Percentiles rank a stretch among this genome's conserved stretches.
phyloP scores from a whole-genome alignment of 768 basidiomycete genomes.

The Lactifluus volemus region DNA sequence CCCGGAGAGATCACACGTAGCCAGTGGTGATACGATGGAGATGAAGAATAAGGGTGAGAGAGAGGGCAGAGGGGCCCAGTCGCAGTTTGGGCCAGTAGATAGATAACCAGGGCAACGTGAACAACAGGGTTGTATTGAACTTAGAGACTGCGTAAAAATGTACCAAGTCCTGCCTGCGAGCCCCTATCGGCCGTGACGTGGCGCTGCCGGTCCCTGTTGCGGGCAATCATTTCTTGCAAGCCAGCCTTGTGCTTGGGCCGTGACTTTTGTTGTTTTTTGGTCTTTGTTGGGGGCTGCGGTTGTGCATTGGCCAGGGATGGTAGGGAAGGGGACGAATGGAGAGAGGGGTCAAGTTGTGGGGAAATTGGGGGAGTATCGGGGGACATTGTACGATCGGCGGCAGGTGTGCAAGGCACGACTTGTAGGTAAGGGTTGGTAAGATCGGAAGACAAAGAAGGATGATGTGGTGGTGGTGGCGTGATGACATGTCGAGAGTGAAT shows the following conservation, averaged over 20 bases:
- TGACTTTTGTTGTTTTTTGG: constrained; percentile 8
- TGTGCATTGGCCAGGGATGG: background rate
- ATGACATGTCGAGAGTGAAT: background rate
- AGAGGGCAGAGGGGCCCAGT: background rate
- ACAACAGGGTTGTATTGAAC: background rate
- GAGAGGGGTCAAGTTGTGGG: background rate
- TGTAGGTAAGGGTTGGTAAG: background rate
- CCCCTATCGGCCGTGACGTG: constrained; percentile 21
- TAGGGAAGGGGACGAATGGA: background rate
- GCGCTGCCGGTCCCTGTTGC: constrained; percentile 46
- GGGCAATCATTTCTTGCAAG: constrained; percentile 55
- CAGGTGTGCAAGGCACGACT: background rate
- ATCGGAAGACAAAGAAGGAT: background rate
- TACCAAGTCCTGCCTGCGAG: constrained; percentile 3
- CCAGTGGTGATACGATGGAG: constrained; percentile 34
- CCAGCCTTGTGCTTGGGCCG: constrained; percentile 47
- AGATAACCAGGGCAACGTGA: background rate
- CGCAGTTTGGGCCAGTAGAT: background rate
- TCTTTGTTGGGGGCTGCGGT: background rate
- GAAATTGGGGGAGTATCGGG: background rate
- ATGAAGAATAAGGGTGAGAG: background rate
- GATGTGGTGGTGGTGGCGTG: background rate
- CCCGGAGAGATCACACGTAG: background rate
- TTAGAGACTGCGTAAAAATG: constrained; percentile 11
- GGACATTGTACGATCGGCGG: background rate